These are phyloP conservation scores for Bryoerythrophyllum caledonicum DNA, from an alignment of 225 moss, liverwort and hornwort genomes.

Conservation along the genomic window DNA sequence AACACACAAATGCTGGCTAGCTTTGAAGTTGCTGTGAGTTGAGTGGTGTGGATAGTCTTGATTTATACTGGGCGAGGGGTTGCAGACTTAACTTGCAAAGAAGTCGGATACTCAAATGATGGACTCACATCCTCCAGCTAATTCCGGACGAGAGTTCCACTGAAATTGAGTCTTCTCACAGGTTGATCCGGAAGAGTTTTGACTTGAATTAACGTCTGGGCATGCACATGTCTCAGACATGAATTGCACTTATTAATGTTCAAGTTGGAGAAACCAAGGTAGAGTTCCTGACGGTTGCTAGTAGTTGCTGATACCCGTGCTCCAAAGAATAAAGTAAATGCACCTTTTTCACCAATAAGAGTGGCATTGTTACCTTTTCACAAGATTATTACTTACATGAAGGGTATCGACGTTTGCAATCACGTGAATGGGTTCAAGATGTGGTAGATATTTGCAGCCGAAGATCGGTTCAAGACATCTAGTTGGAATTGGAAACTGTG, in stretches of 20 bases:
- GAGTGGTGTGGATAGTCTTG: background rate
- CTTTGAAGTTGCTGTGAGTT: background rate
- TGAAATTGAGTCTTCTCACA: background rate
- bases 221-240: background rate
- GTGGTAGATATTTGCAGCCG: background rate
- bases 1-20: background rate
- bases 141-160: background rate
- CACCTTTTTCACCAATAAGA: no score
- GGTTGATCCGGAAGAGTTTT: background rate
- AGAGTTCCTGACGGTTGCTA: background rate
- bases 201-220: no score
- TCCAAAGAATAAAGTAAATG: no score
- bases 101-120: background rate
- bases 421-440: background rate
- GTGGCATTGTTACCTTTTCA: no score
- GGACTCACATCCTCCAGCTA: background rate
- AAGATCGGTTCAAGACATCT: background rate
- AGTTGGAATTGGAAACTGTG: background rate
- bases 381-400: no score
- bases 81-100: background rate
- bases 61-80: constrained; percentile 1
- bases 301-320: background rate
- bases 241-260: background rate
- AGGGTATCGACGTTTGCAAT: no score
- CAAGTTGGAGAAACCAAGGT: background rate